Evolutionary conservation across 192 early-diverging fungal species (phyloP), one percentile per base, ranked within the genome.

Genomic region (Mortierella hygrophila): DNA sequence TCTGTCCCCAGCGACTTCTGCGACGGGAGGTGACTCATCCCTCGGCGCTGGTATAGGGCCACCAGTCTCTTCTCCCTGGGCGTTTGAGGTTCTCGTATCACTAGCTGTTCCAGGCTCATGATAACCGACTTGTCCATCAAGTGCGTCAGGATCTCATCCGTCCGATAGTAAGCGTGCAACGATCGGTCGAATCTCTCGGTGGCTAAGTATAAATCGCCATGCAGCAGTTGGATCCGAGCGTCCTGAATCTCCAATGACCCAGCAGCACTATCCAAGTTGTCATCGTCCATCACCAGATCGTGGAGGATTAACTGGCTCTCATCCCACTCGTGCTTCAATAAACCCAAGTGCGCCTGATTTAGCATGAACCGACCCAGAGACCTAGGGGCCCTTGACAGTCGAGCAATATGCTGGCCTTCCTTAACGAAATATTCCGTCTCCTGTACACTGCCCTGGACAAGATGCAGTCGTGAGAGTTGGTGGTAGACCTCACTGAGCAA

Each of bases 341-440:
- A 87, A 29, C 92, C 68, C 23, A 94, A 71, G 60, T 96, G 93
- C 29, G 92, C 91, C 8, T 94, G 78, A n/a, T 78, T 76, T 37
- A 95, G 81, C 37, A 88, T 81, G 37, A 89, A 88, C 11, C 54
- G 68, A 55, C 87, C 91, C 8, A 85, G 70, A 5, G 81, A 78
- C 18, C 90, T 85, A 23, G 86, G 74, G 6, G 90, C 87, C 29
- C 82, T 88, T 2, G 89, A 86, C 0, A 78, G 63, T 70, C 89
- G 76, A 11, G 93, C 93, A 10, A 95, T 78, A n/a, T 85, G 69
- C 37, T 90, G 75, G 0, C 94, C 93, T 70, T 94, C 88, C 42
- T 89, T 78, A 37, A 92, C 89, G 86, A 90, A 95, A 78, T 93
- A 94, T 68, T 93, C 91, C 3, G 94, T 90, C 73, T 95, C 93